Evolutionary conservation across 1,139 yeast genomes (phyloP), one percentile per base, ranked within the genome.

Genomic region (Scheffersomyces stambukii): DNA sequence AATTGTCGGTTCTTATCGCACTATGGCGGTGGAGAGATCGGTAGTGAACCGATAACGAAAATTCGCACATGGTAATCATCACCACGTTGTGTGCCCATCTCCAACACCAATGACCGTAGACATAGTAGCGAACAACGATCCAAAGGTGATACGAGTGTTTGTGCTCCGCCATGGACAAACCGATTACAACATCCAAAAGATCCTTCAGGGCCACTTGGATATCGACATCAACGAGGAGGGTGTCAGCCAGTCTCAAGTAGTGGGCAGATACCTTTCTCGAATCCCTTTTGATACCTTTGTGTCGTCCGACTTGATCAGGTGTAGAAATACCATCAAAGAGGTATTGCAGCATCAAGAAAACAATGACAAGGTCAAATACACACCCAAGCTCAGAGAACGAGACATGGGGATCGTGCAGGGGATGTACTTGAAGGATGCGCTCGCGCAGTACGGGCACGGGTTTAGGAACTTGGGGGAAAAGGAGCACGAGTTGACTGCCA

Each of bases 161-260:
- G 51, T 82, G 3, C 72, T 84, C 5, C 70, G 95, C 45, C 95
- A 84, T 45, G 95, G 94, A 3, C 91, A 81, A 50, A 84, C 95
- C 0, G 77, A 77, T 36, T 77, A 79, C 50, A 84, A 84, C 49
- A 63, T 68, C 13, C 50, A 68, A 36, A 77, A 76, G 50, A 78
- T 81, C 28, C 55, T 84, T 25, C 95, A 84, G 50, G 95, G 95
- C 3, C 94, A 84, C 48, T 42, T 59, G 27, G 76, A 84, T 46
- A 71, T 77, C 4, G 68, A 71, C 17, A 48, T 84, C 29, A 83
- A 84, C 44, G 64, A 54, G 0, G 64, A 61, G 2, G 95, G 95
- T 0, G 32, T 45, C 3, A 44, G 55, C 3, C 91, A 81, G 46
- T 82, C 86, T 2, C 42, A 49, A 22, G 50, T 58, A 36, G 67